phyloP scores from a whole-genome alignment of 441 rosid species.

The Lagerstroemia fauriei region DNA sequence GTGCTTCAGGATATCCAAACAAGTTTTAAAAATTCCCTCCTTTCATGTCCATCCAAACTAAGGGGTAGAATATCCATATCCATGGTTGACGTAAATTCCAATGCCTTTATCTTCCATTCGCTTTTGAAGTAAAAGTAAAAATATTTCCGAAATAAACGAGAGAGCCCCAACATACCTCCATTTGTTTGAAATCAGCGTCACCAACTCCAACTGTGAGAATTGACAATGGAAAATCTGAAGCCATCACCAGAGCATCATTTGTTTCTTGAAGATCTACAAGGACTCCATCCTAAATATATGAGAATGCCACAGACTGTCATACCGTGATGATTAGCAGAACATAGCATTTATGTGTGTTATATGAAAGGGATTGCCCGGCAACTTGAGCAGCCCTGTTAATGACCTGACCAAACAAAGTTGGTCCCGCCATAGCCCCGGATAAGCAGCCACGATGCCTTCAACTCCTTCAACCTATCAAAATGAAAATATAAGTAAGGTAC shows the following conservation, averaged over 20 bases:
- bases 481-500: not conserved
- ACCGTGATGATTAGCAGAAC: slow-evolving; percentile 82
- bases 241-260: slow-evolving; percentile 61
- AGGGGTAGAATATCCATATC: too few relatives aligned
- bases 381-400: slow-evolving; percentile 67
- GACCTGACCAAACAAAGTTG: slow-evolving; percentile 76
- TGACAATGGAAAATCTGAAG: slow-evolving; percentile 74
- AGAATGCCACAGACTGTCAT: slow-evolving; percentile 11
- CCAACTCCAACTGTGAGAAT: slow-evolving; percentile 73
- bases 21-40: too few relatives aligned
- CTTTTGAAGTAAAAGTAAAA: not conserved
- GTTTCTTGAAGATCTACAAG: slow-evolving; percentile 64
- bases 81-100: too few relatives aligned
- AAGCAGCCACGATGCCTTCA: slow-evolving; percentile 78
- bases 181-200: slow-evolving; percentile 59
- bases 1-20: not conserved
- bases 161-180: slow-evolving; percentile 54
- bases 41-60: too few relatives aligned
- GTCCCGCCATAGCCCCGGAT: slow-evolving; percentile 71
- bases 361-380: slow-evolving; percentile 56
- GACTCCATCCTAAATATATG: slow-evolving; percentile 73
- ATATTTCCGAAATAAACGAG: not conserved
- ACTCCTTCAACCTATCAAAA: slow-evolving; percentile 68
- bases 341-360: slow-evolving; percentile 49
- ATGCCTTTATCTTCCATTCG: not conserved